phyloP scores from a whole-genome alignment of 2,329 filamentous ascomycete genomes.

The Aspergillus proliferans region DNA sequence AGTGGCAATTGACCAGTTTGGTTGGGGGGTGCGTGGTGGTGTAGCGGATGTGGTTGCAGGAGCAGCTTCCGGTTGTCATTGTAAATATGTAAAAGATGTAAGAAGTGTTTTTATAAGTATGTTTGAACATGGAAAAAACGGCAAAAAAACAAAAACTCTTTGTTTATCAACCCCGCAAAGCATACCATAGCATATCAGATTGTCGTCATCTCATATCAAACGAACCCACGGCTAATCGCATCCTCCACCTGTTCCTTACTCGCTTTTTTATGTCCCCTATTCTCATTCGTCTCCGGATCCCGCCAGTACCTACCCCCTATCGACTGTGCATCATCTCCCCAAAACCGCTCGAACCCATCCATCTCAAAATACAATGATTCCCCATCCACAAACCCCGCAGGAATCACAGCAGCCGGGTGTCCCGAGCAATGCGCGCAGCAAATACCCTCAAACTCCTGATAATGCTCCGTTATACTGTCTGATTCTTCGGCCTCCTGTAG shows the following conservation, averaged over 20 bases:
- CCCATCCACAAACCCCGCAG: constrained; percentile 5
- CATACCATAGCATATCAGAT: neutral
- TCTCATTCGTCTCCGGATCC: neutral
- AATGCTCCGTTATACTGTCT: neutral
- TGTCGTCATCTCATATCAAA: neutral
- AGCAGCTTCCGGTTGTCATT: constrained; percentile 38
- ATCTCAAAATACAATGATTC: constrained; percentile 12
- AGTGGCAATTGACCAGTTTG: constrained; percentile 41
- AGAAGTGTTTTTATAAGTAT: neutral
- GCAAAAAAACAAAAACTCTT: neutral
- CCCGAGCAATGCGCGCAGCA: constrained; percentile 16
- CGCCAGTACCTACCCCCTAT: neutral
- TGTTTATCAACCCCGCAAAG: neutral
- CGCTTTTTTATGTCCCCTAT: neutral
- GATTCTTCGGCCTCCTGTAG: neutral
- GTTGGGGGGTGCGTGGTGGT: constrained; percentile 30
- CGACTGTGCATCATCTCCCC: constrained; percentile 9
- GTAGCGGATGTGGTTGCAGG: constrained; percentile 40
- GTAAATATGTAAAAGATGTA: neutral
- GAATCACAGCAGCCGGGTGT: constrained; percentile 12
- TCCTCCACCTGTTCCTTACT: neutral
- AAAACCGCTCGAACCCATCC: constrained; percentile 10
- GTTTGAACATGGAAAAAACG: neutral
- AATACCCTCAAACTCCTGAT: neutral
- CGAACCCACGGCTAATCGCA: neutral